phyloP scores from a whole-genome alignment of 179 eudicot species.

The Gypsophila paniculata region DNA sequence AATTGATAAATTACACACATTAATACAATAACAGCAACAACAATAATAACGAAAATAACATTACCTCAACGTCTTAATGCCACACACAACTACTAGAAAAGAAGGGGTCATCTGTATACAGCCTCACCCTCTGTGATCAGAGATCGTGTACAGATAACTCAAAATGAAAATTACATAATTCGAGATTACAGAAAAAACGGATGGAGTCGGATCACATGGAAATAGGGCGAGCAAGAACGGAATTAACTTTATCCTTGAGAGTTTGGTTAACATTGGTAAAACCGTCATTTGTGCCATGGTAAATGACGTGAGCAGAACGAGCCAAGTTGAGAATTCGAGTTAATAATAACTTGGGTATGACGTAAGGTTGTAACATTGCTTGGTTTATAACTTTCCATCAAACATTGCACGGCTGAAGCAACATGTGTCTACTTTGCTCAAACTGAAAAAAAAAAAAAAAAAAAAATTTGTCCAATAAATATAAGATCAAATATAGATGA shows the following conservation, averaged over 20 bases:
- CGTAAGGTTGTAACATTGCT: slow-evolving; percentile 26
- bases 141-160: no score
- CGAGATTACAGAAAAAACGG: not conserved
- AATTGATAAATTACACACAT: not conserved
- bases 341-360: slow-evolving; percentile 12
- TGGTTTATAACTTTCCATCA: slow-evolving; percentile 35
- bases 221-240: slow-evolving; percentile 11
- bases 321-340: slow-evolving; percentile 23
- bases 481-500: no score
- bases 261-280: slow-evolving; percentile 22
- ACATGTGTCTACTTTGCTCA: slow-evolving; percentile 35
- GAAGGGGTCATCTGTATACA: no score
- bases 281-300: slow-evolving; percentile 17
- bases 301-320: slow-evolving; percentile 20
- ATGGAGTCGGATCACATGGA: not conserved
- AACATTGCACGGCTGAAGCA: slow-evolving; percentile 36
- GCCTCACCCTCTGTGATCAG: no score
- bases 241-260: slow-evolving; percentile 17
- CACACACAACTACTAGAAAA: no score
- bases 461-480: no score
- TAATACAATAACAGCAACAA: no score
- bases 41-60: no score
- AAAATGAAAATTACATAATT: no score
- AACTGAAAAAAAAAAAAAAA: slow-evolving; percentile 11
- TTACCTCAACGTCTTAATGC: no score